Percentiles rank a stretch among this genome's conserved stretches.
Evolutionary conservation across 2,329 filamentous ascomycete species (phyloP).

Genomic region (Pseudogymnoascus pannorum): DNA sequence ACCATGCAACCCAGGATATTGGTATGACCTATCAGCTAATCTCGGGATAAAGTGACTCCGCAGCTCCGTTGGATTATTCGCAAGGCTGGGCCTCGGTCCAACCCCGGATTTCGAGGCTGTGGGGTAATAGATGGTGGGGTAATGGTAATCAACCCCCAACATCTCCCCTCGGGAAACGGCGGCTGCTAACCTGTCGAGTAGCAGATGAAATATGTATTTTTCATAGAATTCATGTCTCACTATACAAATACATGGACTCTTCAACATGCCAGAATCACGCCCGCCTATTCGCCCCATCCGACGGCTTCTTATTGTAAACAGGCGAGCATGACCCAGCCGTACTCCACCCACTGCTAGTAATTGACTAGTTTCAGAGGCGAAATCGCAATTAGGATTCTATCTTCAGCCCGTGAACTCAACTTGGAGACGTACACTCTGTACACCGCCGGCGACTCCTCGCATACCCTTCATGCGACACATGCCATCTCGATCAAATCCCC

Average conservation of each 20-base stretch:
- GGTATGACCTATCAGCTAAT: too few relatives aligned
- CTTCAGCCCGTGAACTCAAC: conserved; percentile 50
- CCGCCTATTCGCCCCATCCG: conserved; percentile 32
- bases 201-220: not conserved
- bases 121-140: not conserved
- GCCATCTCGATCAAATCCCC: conserved; percentile 44
- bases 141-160: not conserved
- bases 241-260: not conserved
- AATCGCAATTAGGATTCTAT: conserved; percentile 54
- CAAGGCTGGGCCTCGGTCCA: not conserved
- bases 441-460: conserved; percentile 46
- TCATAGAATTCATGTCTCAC: not conserved
- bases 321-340: conserved; percentile 29
- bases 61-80: too few relatives aligned
- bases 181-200: not conserved
- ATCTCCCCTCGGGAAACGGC: not conserved
- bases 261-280: not conserved
- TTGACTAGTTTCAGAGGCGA: conserved; percentile 43
- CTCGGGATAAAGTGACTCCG: too few relatives aligned
- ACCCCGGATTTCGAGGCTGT: not conserved
- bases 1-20: too few relatives aligned
- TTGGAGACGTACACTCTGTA: conserved; percentile 50
- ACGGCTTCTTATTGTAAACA: conserved; percentile 46
- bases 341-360: not conserved
- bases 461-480: conserved; percentile 44